Evolutionary conservation across 2,329 filamentous ascomycete genomes (phyloP), one percentile per base, ranked within the genome.

Genomic region (Scedosporium dehoogii): DNA sequence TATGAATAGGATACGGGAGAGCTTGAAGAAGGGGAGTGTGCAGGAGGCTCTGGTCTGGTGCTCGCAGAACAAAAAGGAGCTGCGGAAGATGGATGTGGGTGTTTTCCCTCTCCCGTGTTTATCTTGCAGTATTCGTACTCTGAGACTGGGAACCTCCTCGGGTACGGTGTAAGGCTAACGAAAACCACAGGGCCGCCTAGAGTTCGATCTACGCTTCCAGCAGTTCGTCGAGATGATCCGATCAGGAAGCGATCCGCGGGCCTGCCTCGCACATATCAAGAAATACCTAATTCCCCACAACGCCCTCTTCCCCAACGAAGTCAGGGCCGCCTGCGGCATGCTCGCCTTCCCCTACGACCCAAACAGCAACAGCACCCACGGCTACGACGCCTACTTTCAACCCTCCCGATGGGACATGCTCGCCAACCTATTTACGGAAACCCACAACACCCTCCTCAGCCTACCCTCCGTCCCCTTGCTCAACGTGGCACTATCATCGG

Each of bases 191-290:
- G 91, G 88, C 70, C 90, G 89, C 67, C 82, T 99, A 16, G 94
- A 99, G 74, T 96, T 96, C 70, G 91, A 96, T 80, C 83, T 99
- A 53, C 87, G 94, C 12, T 82, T 96, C 69, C 94, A 99, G 73
- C 92, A 97, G 73, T 97, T 92, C 73, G 92, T 97, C 68, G 94
- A 97, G 74, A 81, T 97, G 64, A 85, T 96, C 64, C 82, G 93
- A 64, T 85, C 81, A 46, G 83, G 83, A 61, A 80, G 86, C 4
- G 78, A 82, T 25, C 72, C 76, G 6, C 91, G 88, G 70, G 79
- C 89, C 55, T 75, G 86, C 58, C 92, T 97, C 66, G 92, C 92
- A 12, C 90, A 97, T 75, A 92, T 92, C 27, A 88, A 86, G 71
- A 96, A 91, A 73, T 88, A 91, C 73, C 81, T 99, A 29, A 80